These are phyloP conservation scores for Naegleria lovaniensis DNA, from an alignment of 208 protist genomes.

Conservation along the genomic window DNA sequence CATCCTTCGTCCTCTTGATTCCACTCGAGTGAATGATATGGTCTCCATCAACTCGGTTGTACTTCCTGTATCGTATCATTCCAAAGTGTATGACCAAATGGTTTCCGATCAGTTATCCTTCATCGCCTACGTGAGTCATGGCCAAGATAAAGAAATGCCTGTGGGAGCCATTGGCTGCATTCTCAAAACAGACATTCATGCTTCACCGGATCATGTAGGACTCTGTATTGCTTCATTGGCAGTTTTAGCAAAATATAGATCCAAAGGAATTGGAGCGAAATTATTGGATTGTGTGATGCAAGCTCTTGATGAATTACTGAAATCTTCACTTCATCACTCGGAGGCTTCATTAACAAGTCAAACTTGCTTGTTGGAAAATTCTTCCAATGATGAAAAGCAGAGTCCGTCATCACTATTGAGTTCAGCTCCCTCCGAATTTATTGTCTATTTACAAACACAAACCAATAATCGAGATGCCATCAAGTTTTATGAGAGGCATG, in stretches of 20 bases:
- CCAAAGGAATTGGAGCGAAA: neutral
- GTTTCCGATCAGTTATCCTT: neutral
- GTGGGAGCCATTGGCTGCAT: neutral
- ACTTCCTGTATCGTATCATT: neutral
- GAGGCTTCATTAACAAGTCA: too few species aligned
- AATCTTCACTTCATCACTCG: neutral
- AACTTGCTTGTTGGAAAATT: too few species aligned
- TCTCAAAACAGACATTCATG: neutral
- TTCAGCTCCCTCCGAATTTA: neutral
- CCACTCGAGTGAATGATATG: neutral
- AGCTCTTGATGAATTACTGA: neutral
- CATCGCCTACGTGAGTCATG: neutral
- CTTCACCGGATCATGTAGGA: neutral
- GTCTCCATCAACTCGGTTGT: neutral
- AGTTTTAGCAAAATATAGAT: neutral
- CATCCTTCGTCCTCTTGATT: too few species aligned
- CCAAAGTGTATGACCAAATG: neutral
- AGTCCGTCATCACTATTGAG: too few species aligned
- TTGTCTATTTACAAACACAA: neutral
- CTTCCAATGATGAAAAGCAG: too few species aligned
- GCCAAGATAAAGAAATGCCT: neutral
- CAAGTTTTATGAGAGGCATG: neutral
- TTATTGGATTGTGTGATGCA: neutral
- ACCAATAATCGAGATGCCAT: neutral
- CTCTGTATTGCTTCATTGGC: neutral